A percentile compares a stretch with the other conserved stretches of the same genome.
These are phyloP conservation scores for Phycomyces blakesleeanus DNA, from an alignment of 192 early-diverging fungal genomes.

Conservation along the genomic window DNA sequence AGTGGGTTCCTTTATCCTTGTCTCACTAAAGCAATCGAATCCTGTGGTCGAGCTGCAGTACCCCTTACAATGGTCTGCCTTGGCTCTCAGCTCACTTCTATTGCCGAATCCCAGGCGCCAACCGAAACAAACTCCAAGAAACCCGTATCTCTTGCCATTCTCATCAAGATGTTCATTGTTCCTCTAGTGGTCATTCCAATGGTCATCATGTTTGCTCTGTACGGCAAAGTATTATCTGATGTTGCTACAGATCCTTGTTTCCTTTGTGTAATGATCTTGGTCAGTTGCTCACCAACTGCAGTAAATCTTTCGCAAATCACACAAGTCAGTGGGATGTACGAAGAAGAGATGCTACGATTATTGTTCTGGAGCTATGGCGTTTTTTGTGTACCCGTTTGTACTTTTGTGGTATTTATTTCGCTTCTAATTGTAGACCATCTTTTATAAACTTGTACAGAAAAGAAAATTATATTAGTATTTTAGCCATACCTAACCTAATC, in stretches of 20 bases:
- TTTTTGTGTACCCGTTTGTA: slow-evolving; percentile 35
- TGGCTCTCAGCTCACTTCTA: slow-evolving; percentile 56
- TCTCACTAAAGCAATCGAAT: slow-evolving; percentile 65
- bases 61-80: slow-evolving; percentile 75
- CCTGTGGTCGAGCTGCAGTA: slow-evolving; percentile 69
- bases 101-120: slow-evolving; percentile 10
- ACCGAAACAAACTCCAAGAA: neutral
- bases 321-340: slow-evolving; percentile 66
- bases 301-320: slow-evolving; percentile 69
- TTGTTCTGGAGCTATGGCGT: slow-evolving; percentile 67
- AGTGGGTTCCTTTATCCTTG: slow-evolving; percentile 46
- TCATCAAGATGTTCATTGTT: slow-evolving; percentile 33
- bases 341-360: slow-evolving; percentile 61
- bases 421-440: slow-evolving; percentile 16
- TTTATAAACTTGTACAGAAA: slow-evolving; percentile 1
- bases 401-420: slow-evolving; percentile 25
- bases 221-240: slow-evolving; percentile 26
- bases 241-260: slow-evolving; percentile 63
- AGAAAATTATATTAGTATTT: no score
- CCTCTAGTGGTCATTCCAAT: slow-evolving; percentile 40
- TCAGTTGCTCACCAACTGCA: slow-evolving; percentile 65
- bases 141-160: slow-evolving; percentile 25
- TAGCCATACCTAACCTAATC: neutral
- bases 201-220: slow-evolving; percentile 19
- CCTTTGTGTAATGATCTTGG: slow-evolving; percentile 54